Percentiles rank a stretch among this genome's conserved stretches.
These are phyloP conservation scores for Umbelopsis isabellina DNA, from an alignment of 192 early-diverging fungal species.

Conservation along the genomic window DNA sequence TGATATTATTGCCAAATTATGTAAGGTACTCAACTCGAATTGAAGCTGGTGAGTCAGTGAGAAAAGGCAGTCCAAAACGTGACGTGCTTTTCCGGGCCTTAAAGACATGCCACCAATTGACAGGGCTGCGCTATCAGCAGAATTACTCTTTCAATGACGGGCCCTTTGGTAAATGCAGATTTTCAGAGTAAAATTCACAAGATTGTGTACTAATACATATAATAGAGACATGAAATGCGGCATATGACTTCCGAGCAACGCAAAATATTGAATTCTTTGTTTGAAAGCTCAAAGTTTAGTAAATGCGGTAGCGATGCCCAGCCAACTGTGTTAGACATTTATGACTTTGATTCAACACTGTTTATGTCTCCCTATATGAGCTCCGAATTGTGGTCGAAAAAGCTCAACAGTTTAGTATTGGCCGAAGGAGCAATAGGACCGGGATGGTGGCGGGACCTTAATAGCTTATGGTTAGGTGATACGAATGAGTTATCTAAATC, in stretches of 20 bases:
- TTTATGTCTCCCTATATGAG: conserved; percentile 39
- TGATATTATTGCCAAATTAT: too few relatives aligned
- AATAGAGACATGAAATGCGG: not conserved
- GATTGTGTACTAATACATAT: not conserved
- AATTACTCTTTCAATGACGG: too few relatives aligned
- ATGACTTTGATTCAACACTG: conserved; percentile 39
- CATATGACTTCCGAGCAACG: not conserved
- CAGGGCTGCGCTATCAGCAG: too few relatives aligned
- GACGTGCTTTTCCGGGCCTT: too few relatives aligned
- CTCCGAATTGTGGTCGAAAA: conserved; percentile 14
- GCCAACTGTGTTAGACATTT: conserved; percentile 30
- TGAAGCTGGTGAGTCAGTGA: too few relatives aligned
- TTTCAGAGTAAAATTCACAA: not conserved
- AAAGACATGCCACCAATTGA: too few relatives aligned
- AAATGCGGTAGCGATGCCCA: not conserved
- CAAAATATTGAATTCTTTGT: not conserved
- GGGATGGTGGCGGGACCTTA: conserved; percentile 39
- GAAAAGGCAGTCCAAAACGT: too few relatives aligned
- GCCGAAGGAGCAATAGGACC: conserved; percentile 29
- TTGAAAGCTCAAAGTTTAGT: conserved; percentile 3
- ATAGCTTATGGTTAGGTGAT: conserved; percentile 32
- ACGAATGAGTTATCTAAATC: conserved; percentile 14
- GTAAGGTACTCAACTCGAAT: too few relatives aligned
- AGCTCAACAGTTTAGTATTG: conserved; percentile 12
- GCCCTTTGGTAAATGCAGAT: too few relatives aligned